Evolutionary conservation across 768 basidiomycete species (phyloP).

Genomic region (Symmetrospora coprosmae): DNA sequence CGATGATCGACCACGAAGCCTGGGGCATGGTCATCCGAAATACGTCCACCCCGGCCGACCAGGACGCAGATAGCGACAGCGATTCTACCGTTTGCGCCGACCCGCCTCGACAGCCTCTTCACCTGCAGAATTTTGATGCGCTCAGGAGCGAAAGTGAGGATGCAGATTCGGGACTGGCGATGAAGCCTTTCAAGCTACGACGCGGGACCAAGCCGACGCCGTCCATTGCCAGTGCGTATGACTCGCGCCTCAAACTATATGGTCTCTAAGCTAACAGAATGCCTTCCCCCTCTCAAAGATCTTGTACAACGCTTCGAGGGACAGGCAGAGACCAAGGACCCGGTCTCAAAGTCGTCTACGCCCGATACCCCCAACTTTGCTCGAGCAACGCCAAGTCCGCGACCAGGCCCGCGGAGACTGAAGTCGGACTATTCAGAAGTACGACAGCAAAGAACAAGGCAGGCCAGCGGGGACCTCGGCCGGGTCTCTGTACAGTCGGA

Average conservation of each 20-base stretch:
- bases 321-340: background rate
- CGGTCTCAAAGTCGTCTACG: no score
- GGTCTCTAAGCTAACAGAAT: no score
- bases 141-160: conserved; percentile 9
- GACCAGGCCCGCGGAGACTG: conserved; percentile 1
- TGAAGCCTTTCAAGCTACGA: background rate
- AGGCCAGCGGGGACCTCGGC: background rate
- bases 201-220: background rate
- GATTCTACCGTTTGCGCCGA: conserved; percentile 40
- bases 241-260: background rate
- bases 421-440: conserved; percentile 17
- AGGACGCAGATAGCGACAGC: conserved; percentile 35
- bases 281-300: no score
- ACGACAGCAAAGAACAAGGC: background rate
- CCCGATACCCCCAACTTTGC: background rate
- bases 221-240: conserved; percentile 16
- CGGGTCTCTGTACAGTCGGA: conserved; percentile 2
- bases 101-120: conserved; percentile 15
- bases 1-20: conserved; percentile 27
- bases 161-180: background rate
- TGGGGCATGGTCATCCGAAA: conserved; percentile 13
- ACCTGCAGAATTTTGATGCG: background rate
- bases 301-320: conserved; percentile 11
- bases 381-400: background rate
- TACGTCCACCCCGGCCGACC: background rate